A percentile compares a stretch with the other conserved stretches of the same genome.
These are phyloP conservation scores for Curvularia lunata DNA, from an alignment of 2,329 filamentous ascomycete genomes.

Conservation along the genomic window DNA sequence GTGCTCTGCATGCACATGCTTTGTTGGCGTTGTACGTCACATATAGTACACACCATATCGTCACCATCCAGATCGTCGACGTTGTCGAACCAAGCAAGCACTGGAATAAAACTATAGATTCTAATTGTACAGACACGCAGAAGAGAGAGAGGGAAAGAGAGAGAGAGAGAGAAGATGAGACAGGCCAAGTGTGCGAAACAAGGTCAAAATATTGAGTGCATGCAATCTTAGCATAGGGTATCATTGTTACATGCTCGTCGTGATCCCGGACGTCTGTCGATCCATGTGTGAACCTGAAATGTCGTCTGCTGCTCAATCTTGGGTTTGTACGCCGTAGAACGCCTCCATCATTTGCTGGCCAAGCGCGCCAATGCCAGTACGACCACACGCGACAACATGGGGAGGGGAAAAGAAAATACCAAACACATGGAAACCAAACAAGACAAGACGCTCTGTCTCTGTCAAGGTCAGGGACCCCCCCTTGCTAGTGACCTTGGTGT, in stretches of 20 bases:
- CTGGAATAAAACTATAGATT: conserved; percentile 1
- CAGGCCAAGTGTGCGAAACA: conserved; percentile 1
- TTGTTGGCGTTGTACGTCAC: conserved; percentile 13
- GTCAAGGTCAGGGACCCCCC: neutral
- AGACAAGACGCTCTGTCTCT: neutral
- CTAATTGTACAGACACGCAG: conserved; percentile 13
- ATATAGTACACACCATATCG: neutral
- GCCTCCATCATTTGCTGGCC: conserved; percentile 5
- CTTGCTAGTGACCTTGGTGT: conserved; percentile 22
- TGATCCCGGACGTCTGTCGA: conserved; percentile 19
- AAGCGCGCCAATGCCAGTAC: conserved; percentile 3
- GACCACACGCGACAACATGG: neutral
- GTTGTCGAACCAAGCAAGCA: conserved; percentile 4
- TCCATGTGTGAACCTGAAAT: conserved; percentile 19
- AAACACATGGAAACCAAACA: neutral
- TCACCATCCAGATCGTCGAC: neutral
- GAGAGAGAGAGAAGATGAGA: conserved; percentile 2
- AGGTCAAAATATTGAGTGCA: conserved; percentile 14
- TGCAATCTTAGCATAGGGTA: conserved; percentile 20
- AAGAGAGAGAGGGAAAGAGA: neutral
- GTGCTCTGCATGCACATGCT: conserved; percentile 15
- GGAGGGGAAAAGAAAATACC: neutral
- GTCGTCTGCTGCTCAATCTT: conserved; percentile 20
- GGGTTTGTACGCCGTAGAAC: conserved; percentile 19
- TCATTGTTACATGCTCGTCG: conserved; percentile 22